Percentiles rank a stretch among this genome's conserved stretches.
Conservation (phyloP, 2,329 filamentous ascomycete genomes). For the Pseudocercospora macadamiae region DNA sequence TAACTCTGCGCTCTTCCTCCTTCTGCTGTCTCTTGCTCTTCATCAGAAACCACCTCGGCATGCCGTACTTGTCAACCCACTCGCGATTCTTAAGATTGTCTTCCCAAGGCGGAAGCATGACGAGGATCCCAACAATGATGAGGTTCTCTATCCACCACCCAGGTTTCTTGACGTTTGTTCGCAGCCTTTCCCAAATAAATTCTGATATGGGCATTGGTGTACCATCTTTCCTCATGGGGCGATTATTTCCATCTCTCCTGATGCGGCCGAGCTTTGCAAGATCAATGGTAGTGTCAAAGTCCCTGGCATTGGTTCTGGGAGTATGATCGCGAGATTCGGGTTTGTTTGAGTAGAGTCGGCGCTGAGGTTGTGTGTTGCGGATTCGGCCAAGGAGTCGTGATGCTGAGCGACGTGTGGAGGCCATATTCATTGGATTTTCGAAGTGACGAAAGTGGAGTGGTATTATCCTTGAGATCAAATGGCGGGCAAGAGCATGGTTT, state of each 20-base stretch:
- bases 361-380: background rate
- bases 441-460: background rate
- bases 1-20: background rate
- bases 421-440: background rate
- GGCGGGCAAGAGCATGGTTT: background rate
- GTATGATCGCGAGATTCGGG: background rate
- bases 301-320: background rate
- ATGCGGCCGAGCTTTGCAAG: background rate
- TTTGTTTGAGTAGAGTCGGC: background rate
- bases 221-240: background rate
- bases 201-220: background rate
- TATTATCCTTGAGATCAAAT: background rate
- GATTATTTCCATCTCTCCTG: background rate
- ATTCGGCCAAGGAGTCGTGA: background rate
- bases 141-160: background rate
- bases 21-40: background rate
- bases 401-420: background rate
- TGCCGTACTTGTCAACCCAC: background rate
- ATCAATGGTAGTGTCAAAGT: background rate
- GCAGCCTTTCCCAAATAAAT: too few relatives aligned
- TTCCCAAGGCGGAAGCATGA: background rate
- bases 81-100: background rate
- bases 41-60: background rate
- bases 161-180: background rate
- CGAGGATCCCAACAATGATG: background rate